A percentile compares a stretch with the other conserved stretches of the same genome.
Evolutionary conservation across 2,329 filamentous ascomycete species (phyloP).

Genomic region (Phialemonium atrogriseum): DNA sequence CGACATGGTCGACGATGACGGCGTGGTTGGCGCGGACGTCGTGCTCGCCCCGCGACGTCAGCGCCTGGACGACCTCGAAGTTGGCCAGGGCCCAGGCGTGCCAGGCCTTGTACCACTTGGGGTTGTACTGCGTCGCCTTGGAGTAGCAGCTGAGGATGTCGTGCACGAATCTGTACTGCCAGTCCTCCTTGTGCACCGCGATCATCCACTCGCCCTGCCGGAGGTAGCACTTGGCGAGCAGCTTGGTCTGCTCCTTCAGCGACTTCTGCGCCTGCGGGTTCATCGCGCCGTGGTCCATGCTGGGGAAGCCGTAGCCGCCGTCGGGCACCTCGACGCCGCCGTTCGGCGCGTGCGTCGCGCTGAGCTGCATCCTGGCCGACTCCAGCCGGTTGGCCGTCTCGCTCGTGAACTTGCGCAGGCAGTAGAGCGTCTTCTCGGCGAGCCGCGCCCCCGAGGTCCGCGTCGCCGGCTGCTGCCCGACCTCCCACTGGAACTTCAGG

Average conservation of each 20-base stretch:
- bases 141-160: constrained; percentile 89
- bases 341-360: constrained; percentile 35
- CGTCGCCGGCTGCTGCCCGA: constrained; percentile 52
- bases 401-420: constrained; percentile 51
- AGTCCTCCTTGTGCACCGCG: constrained; percentile 74
- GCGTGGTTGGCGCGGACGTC: constrained; percentile 46
- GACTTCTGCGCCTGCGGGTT: constrained; percentile 43
- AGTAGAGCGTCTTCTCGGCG: constrained; percentile 48
- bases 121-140: constrained; percentile 87
- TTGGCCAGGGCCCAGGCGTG: constrained; percentile 97
- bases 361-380: constrained; percentile 41
- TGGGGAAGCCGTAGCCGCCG: constrained; percentile 36
- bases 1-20: constrained; percentile 77
- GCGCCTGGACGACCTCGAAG: constrained; percentile 90
- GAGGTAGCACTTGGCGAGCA: constrained; percentile 91
- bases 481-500: constrained; percentile 94
- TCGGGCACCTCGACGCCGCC: constrained; percentile 28
- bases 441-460: constrained; percentile 29
- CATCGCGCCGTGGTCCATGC: constrained; percentile 40
- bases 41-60: constrained; percentile 59
- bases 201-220: constrained; percentile 97
- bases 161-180: constrained; percentile 77
- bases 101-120: constrained; percentile 98
- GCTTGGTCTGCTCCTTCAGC: constrained; percentile 52
- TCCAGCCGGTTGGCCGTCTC: constrained; percentile 49